Evolutionary conservation across 139 green algal species (phyloP), one percentile per base, ranked within the genome.

Genomic region (Chlorella sp.): DNA sequence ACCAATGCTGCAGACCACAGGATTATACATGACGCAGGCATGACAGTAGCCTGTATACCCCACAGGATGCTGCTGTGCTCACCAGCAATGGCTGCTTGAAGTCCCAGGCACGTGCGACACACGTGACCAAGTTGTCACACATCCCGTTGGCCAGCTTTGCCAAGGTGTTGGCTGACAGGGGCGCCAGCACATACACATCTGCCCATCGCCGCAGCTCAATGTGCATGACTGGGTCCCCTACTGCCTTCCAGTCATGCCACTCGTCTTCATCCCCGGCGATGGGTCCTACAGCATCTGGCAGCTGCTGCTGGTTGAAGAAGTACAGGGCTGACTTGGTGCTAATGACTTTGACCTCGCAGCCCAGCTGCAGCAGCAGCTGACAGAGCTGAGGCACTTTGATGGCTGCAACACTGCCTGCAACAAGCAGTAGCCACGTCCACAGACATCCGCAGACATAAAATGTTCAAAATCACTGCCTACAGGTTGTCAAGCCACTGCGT

Each of bases 171-270:
- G 42, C 42, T 10, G 10, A 26, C 42, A 55, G 42, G 42, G 42
- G 42, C 42, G 42, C 42, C 42, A 55, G 42, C 42, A 55, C 42
- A 10, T 26, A 17, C 42, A 55, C 42, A 17, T 55, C 42, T 26
- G 4, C 69, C 81, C 81, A 95, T 20, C 83, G 75, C 1, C 92
- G 81, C 65, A 98, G 80, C 69, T 98, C 94, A n/a, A 98, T 98
- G 83, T 99, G 95, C 66, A 96, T 31, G 34, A 98, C 95, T 1
- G 82, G 77, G 74, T 97, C 91, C 0, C 93, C 93, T 31, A 78
- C 64, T 26, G 34, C 14, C 27, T 74, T 50, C 74, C 74, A 74
- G 29, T 30, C 55, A 24, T 51, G 59, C 74, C 67, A 75, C 34
- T 79, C 74, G 31, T 74, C 74, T 23, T 70, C 33, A 32, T 79